Conservation (phyloP, 2,329 filamentous ascomycete genomes). For the Aspergillus hiratsukae region DNA sequence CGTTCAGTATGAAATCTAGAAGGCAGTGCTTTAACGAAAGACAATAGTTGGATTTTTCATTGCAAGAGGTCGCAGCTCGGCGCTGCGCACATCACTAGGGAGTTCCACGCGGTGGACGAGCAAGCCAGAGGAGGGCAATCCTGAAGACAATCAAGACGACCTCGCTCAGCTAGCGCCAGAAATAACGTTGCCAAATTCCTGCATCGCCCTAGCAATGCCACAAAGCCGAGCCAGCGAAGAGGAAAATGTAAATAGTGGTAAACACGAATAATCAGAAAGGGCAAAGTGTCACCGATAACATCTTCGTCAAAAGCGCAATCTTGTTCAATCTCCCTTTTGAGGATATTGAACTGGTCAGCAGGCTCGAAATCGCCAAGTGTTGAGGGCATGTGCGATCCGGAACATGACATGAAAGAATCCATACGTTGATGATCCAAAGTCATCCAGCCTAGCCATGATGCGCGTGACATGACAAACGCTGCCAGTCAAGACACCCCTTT, state of each 20-base stretch:
- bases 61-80: not conserved
- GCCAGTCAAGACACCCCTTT: conserved; percentile 1
- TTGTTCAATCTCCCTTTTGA: conserved; percentile 9
- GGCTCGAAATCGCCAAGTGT: conserved; percentile 6
- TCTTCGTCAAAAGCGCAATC: conserved; percentile 9
- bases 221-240: conserved; percentile 1
- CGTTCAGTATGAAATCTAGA: not conserved
- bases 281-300: conserved; percentile 9
- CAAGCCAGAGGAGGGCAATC: not conserved
- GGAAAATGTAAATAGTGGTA: conserved; percentile 4
- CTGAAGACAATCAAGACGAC: not conserved
- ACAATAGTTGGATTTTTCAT: conserved; percentile 7
- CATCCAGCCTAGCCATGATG: not conserved
- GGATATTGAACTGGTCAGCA: conserved; percentile 10
- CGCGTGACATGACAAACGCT: not conserved
- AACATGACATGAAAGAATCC: conserved; percentile 4
- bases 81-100: not conserved
- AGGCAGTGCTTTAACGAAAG: not conserved
- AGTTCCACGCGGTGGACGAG: not conserved
- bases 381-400: conserved; percentile 6
- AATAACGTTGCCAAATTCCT: not conserved
- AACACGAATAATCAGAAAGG: conserved; percentile 8
- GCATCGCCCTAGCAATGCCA: conserved; percentile 10
- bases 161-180: not conserved
- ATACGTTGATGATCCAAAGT: conserved; percentile 1